Evolutionary conservation across 2,329 filamentous ascomycete species (phyloP), one percentile per base, ranked within the genome.

Genomic region (Fusarium palustre): DNA sequence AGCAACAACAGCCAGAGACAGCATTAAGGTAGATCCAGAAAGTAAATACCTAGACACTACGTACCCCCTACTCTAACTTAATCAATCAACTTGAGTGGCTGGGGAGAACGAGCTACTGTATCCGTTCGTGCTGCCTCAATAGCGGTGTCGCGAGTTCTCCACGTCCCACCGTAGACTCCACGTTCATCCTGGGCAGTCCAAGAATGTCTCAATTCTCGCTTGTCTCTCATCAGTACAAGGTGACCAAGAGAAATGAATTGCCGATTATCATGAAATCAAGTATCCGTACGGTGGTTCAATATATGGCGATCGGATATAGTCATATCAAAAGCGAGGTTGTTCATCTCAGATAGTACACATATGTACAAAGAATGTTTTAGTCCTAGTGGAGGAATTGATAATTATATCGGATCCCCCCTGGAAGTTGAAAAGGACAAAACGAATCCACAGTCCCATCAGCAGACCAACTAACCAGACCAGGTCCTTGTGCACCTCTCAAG

Each of bases 91-190:
- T 5, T 28, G 22, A 45, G 42, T 38, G 48, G 48, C 34, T 52
- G 48, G 33, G 31, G 18, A 25, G 15, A 48, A 11, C 25, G 33
- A 55, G n/a, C 57, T 62, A 45, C 22, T 47, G 31, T 54, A 20
- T 6, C 5, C 34, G 34, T 39, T 8, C 36, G n/a, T 22, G 22
- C 22, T 11, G 49, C 34, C 61, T 73, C 68, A 64, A 66, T 59
- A 59, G 60, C 34, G 60, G 66, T 62, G 68, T 59, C 59, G 54
- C 50, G n/a, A 59, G 46, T 24, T 69, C 72, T 59, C 66, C 66
- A 67, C 64, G 41, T 43, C 41, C 64, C 66, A 65, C 71, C 71
- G 66, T 55, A 60, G 70, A 66, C 71, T 73, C 71, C 70, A 73
- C 70, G 70, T 50, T 62, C 52, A 62, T 62, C 68, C 67, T 13